These are phyloP conservation scores for Phytopythium vexans DNA, from an alignment of 352 stramenopile species.

Conservation along the genomic window DNA sequence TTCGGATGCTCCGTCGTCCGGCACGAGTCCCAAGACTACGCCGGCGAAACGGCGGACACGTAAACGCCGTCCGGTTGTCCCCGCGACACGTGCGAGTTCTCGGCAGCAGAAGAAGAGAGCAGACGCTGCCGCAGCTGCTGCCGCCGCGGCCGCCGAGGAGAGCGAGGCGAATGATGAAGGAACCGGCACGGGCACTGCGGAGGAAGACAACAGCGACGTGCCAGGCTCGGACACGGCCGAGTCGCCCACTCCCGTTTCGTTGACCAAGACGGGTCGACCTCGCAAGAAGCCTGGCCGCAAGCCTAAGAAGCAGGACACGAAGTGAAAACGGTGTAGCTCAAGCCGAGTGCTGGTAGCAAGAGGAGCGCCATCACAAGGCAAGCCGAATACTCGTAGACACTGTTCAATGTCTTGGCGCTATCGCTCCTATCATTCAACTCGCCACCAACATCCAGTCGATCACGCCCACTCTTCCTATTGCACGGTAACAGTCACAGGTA, in stretches of 20 bases:
- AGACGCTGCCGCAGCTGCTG: constrained; percentile 30
- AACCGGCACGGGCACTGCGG: constrained; percentile 18
- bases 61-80: constrained; percentile 38
- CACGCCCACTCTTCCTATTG: too few relatives aligned
- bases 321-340: not conserved
- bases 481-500: too few relatives aligned
- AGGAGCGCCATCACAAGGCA: too few relatives aligned
- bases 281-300: constrained; percentile 1
- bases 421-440: too few relatives aligned
- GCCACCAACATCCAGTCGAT: too few relatives aligned
- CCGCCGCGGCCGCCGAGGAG: constrained; percentile 18
- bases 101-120: constrained; percentile 61
- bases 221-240: not conserved
- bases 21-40: constrained; percentile 12
- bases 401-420: too few relatives aligned
- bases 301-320: constrained; percentile 2
- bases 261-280: not conserved
- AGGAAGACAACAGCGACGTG: constrained; percentile 30
- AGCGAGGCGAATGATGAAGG: constrained; percentile 9
- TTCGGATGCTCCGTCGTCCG: too few relatives aligned
- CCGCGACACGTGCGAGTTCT: constrained; percentile 61
- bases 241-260: not conserved
- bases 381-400: too few relatives aligned
- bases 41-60: constrained; percentile 35
- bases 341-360: too few relatives aligned